Evolutionary conservation across 2,329 filamentous ascomycete genomes (phyloP).

Genomic region (Alternaria angustiovoidea): DNA sequence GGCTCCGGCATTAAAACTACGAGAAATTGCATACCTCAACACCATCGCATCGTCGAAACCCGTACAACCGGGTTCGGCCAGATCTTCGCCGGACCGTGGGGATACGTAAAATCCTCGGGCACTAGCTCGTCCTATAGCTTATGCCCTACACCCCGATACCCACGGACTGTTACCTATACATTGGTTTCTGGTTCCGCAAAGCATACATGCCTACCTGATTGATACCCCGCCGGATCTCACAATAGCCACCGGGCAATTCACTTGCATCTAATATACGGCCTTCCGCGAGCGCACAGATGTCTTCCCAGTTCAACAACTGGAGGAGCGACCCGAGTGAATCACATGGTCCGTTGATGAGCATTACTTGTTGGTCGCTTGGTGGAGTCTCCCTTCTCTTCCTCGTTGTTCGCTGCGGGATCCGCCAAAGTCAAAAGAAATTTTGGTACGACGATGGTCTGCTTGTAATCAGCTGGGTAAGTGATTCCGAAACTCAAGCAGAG

Average conservation of each 20-base stretch:
- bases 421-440: slow-evolving; percentile 3
- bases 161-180: neutral
- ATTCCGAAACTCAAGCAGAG: neutral
- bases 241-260: neutral
- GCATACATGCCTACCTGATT: neutral
- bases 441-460: slow-evolving; percentile 10
- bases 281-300: slow-evolving; percentile 2
- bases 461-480: slow-evolving; percentile 9
- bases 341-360: slow-evolving; percentile 6
- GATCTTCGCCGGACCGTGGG: neutral
- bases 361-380: slow-evolving; percentile 1
- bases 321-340: slow-evolving; percentile 7
- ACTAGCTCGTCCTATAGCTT: neutral
- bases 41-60: neutral
- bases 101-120: neutral
- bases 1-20: neutral
- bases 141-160: neutral
- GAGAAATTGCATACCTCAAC: neutral
- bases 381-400: slow-evolving; percentile 6
- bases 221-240: neutral
- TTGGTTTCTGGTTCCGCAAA: neutral
- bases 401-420: slow-evolving; percentile 1
- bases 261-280: neutral
- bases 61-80: neutral
- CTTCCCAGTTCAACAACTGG: slow-evolving; percentile 8